Percentiles rank a stretch among this genome's conserved stretches.
phyloP scores from a whole-genome alignment of 1,284 basidiomycete genomes.

The Lignosus rhinocerotis region DNA sequence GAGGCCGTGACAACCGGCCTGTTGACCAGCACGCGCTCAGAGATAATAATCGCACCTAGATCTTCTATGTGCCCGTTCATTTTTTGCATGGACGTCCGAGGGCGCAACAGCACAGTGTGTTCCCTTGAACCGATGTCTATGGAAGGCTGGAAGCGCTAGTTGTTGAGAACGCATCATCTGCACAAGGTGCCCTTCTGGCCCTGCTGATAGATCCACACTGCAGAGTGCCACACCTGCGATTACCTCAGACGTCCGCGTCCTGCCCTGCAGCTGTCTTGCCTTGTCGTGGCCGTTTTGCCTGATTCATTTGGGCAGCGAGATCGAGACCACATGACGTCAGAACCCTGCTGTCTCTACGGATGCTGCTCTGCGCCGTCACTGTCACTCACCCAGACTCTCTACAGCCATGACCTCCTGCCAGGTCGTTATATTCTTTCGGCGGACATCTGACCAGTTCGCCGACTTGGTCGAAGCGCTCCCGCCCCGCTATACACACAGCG shows the following conservation, averaged over 20 bases:
- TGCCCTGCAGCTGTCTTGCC: slow-evolving; percentile 2
- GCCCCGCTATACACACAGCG: not conserved
- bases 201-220: not conserved
- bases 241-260: not conserved
- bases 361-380: slow-evolving; percentile 5
- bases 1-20: slow-evolving; percentile 6
- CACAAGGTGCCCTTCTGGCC: not conserved
- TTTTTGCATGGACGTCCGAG: slow-evolving; percentile 5
- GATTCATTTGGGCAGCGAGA: not conserved
- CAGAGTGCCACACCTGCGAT: not conserved
- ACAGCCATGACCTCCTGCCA: slow-evolving; percentile 1
- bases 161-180: not conserved
- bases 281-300: not conserved
- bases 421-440: slow-evolving; percentile 1
- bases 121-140: slow-evolving; percentile 1
- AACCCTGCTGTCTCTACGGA: not conserved
- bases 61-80: slow-evolving; percentile 8
- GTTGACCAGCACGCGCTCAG: not conserved
- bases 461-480: not conserved
- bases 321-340: slow-evolving; percentile 15
- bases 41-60: slow-evolving; percentile 10
- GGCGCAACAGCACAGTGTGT: slow-evolving; percentile 5
- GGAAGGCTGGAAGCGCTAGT: not conserved
- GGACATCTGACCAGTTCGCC: slow-evolving; percentile 3
- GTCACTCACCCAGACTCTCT: slow-evolving; percentile 4